phyloP scores from a whole-genome alignment of 2,329 filamentous ascomycete species.

The Colletotrichum costaricense region DNA sequence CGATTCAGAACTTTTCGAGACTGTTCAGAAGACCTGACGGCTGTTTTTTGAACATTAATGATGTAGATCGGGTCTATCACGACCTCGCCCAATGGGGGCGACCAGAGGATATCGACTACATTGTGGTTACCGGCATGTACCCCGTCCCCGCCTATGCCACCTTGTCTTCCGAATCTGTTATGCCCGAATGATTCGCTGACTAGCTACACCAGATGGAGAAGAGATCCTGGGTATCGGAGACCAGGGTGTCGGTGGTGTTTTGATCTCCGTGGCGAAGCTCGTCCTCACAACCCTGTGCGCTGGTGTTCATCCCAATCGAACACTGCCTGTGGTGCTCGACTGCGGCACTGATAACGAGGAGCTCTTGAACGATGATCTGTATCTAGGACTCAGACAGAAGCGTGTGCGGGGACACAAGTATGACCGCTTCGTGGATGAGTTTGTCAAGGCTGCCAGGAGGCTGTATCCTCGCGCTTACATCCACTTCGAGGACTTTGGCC shows the following conservation, averaged over 20 bases:
- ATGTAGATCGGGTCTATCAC: conserved; percentile 73
- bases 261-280: conserved; percentile 87
- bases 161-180: neutral
- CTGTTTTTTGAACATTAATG: conserved; percentile 81
- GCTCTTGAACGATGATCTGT: conserved; percentile 80
- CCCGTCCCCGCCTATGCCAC: neutral
- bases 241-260: conserved; percentile 85
- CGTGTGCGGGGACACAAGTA: conserved; percentile 79
- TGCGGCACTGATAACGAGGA: conserved; percentile 86
- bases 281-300: conserved; percentile 86
- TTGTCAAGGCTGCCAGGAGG: conserved; percentile 75
- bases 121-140: conserved; percentile 80
- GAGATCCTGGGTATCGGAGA: conserved; percentile 91
- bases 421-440: conserved; percentile 80
- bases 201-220: conserved; percentile 60
- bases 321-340: conserved; percentile 84
- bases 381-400: conserved; percentile 77
- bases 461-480: conserved; percentile 84
- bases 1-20: conserved; percentile 85
- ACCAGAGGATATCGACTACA: conserved; percentile 84
- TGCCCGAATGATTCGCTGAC: neutral
- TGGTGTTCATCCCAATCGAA: conserved; percentile 84
- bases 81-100: conserved; percentile 76
- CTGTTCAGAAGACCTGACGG: conserved; percentile 84
- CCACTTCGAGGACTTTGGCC: conserved; percentile 90